Conservation (phyloP, 257 asterid genomes). For the Paulownia fortunei region DNA sequence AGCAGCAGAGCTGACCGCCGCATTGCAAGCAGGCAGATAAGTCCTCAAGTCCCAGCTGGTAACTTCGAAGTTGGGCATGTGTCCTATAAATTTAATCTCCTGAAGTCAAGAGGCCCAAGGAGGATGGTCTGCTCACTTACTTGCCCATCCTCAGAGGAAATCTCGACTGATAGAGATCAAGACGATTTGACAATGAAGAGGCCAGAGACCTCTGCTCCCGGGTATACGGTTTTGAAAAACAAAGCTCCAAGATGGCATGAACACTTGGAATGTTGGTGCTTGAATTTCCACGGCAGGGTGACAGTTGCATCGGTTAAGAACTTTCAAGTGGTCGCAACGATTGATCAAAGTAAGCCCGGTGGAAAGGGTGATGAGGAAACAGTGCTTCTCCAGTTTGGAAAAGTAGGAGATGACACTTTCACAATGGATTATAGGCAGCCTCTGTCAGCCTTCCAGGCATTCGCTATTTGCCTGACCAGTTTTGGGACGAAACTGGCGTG, state of each 20-base stretch:
- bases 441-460: slow-evolving; percentile 90
- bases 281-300: slow-evolving; percentile 98
- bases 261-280: slow-evolving; percentile 96
- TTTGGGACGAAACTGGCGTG: slow-evolving; percentile 95
- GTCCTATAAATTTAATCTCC: slow-evolving; percentile 81
- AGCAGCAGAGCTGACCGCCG: slow-evolving; percentile 77
- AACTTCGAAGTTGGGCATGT: slow-evolving; percentile 83
- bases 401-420: slow-evolving; percentile 80
- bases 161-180: slow-evolving; percentile 26
- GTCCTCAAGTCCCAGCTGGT: slow-evolving; percentile 92
- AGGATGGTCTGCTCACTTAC: slow-evolving; percentile 76
- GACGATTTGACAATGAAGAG: slow-evolving; percentile 34
- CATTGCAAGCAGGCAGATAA: slow-evolving; percentile 78
- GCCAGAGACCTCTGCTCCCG: slow-evolving; percentile 33
- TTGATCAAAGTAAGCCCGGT: slow-evolving; percentile 73
- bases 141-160: slow-evolving; percentile 49
- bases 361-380: slow-evolving; percentile 87
- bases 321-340: slow-evolving; percentile 78
- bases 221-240: slow-evolving; percentile 63
- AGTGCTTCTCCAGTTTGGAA: slow-evolving; percentile 91
- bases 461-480: slow-evolving; percentile 92
- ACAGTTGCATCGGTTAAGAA: slow-evolving; percentile 97
- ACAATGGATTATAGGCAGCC: slow-evolving; percentile 91
- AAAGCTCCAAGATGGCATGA: slow-evolving; percentile 96
- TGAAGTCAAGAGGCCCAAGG: slow-evolving; percentile 95